phyloP scores from a whole-genome alignment of 768 basidiomycete species.

The Leucocoprinus sp. region DNA sequence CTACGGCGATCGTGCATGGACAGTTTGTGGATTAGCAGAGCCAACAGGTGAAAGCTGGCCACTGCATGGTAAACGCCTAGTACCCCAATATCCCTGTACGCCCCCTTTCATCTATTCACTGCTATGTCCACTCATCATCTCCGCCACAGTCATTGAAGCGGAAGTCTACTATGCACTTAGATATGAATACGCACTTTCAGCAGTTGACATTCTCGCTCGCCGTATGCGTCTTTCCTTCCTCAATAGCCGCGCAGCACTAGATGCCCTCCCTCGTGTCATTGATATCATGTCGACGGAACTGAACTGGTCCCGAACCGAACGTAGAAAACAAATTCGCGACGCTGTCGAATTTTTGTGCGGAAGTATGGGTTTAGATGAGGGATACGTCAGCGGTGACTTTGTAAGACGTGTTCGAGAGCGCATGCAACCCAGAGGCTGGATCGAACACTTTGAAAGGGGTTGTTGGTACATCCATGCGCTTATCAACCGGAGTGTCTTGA shows the following conservation, averaged over 20 bases:
- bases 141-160: constrained; percentile 68
- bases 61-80: constrained; percentile 72
- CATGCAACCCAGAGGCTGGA: constrained; percentile 13
- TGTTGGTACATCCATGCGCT: constrained; percentile 3
- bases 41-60: constrained; percentile 79
- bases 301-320: constrained; percentile 58
- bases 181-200: constrained; percentile 89
- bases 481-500: constrained; percentile 15
- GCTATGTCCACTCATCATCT: background rate
- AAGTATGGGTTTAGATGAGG: constrained; percentile 78
- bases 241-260: constrained; percentile 78
- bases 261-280: constrained; percentile 78
- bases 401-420: constrained; percentile 21
- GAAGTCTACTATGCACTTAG: constrained; percentile 86
- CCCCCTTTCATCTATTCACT: constrained; percentile 7
- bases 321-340: constrained; percentile 46
- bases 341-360: constrained; percentile 66
- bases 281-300: constrained; percentile 88
- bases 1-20: constrained; percentile 97
- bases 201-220: constrained; percentile 87
- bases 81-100: constrained; percentile 69
- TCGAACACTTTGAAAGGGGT: constrained; percentile 14
- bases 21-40: constrained; percentile 73
- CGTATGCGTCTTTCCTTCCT: constrained; percentile 90
- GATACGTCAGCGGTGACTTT: constrained; percentile 25